A percentile compares a stretch with the other conserved stretches of the same genome.
These are phyloP conservation scores for Bipolaris cookei DNA, from an alignment of 2,329 filamentous ascomycete genomes.

Conservation along the genomic window DNA sequence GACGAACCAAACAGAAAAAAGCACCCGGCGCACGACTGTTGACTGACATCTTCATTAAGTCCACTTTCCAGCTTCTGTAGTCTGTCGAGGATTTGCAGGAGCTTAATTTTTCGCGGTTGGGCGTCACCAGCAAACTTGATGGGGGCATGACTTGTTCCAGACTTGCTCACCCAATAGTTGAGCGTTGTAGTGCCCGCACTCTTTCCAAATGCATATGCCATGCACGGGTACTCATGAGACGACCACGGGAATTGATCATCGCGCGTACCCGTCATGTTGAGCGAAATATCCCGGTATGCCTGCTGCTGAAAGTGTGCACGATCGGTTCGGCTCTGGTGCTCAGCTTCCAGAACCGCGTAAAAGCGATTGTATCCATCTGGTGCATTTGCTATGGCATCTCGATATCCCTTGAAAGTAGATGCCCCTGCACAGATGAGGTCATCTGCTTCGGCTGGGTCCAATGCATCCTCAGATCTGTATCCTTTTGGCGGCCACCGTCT, in stretches of 20 bases:
- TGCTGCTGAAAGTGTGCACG: slow-evolving; percentile 44
- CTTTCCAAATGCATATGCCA: slow-evolving; percentile 69
- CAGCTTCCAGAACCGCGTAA: slow-evolving; percentile 51
- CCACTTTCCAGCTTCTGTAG: slow-evolving; percentile 51
- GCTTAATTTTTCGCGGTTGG: slow-evolving; percentile 65
- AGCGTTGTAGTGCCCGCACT: slow-evolving; percentile 74
- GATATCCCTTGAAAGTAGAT: slow-evolving; percentile 51
- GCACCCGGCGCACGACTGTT: slow-evolving; percentile 16
- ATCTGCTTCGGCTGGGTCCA: slow-evolving; percentile 44
- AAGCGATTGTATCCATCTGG: slow-evolving; percentile 47
- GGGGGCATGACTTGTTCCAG: slow-evolving; percentile 62
- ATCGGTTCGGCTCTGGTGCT: slow-evolving; percentile 49
- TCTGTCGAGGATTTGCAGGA: slow-evolving; percentile 57
- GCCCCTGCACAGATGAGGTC: slow-evolving; percentile 49
- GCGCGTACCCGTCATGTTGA: slow-evolving; percentile 46
- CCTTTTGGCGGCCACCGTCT: slow-evolving; percentile 51
- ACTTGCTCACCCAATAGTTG: slow-evolving; percentile 70
- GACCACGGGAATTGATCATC: slow-evolving; percentile 65
- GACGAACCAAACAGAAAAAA: slow-evolving; percentile 17
- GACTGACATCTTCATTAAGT: slow-evolving; percentile 53
- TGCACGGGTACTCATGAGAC: slow-evolving; percentile 75
- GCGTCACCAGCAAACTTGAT: slow-evolving; percentile 66
- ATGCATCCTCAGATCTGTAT: slow-evolving; percentile 41
- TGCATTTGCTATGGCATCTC: slow-evolving; percentile 46
- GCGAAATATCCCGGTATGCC: slow-evolving; percentile 48